Conservation (phyloP, 768 basidiomycete genomes). For the Stropharia rugosoannulata region DNA sequence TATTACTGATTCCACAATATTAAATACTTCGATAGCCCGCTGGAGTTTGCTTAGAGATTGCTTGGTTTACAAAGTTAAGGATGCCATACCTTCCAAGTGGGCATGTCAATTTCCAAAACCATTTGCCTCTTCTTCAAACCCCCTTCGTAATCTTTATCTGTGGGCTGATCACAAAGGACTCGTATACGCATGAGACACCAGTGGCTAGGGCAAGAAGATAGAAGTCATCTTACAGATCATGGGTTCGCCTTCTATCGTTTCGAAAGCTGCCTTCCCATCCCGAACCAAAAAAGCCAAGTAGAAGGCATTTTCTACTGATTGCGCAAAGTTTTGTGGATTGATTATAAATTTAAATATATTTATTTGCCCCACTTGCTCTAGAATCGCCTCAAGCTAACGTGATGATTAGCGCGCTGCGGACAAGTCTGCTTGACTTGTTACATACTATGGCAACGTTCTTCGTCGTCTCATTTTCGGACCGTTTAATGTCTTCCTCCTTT, state of each 20-base stretch:
- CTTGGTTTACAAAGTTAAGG: background rate
- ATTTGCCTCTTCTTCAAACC: slow-evolving; percentile 79
- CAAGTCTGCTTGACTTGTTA: background rate
- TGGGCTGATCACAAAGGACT: slow-evolving; percentile 59
- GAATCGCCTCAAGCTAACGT: slow-evolving; percentile 51
- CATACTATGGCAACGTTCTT: slow-evolving; percentile 78
- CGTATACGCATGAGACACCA: slow-evolving; percentile 32
- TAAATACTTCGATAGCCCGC: slow-evolving; percentile 86
- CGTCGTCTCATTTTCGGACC: slow-evolving; percentile 86
- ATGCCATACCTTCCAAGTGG: slow-evolving; percentile 77
- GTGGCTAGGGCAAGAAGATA: background rate
- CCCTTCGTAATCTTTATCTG: slow-evolving; percentile 57
- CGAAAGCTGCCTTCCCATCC: slow-evolving; percentile 78
- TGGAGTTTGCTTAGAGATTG: slow-evolving; percentile 24
- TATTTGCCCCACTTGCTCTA: slow-evolving; percentile 44
- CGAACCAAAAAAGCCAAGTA: slow-evolving; percentile 92
- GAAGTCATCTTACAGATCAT: slow-evolving; percentile 59
- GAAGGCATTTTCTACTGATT: slow-evolving; percentile 96
- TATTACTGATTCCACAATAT: slow-evolving; percentile 74
- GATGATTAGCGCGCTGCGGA: background rate
- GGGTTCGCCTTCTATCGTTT: slow-evolving; percentile 69
- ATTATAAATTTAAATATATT: slow-evolving; percentile 88
- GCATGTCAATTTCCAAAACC: slow-evolving; percentile 90
- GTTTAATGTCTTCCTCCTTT: slow-evolving; percentile 77
- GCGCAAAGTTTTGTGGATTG: slow-evolving; percentile 88